Percentiles rank a stretch among this genome's conserved stretches.
Conservation (phyloP, 2,329 filamentous ascomycete species). For the Fusarium praegraminearum region DNA sequence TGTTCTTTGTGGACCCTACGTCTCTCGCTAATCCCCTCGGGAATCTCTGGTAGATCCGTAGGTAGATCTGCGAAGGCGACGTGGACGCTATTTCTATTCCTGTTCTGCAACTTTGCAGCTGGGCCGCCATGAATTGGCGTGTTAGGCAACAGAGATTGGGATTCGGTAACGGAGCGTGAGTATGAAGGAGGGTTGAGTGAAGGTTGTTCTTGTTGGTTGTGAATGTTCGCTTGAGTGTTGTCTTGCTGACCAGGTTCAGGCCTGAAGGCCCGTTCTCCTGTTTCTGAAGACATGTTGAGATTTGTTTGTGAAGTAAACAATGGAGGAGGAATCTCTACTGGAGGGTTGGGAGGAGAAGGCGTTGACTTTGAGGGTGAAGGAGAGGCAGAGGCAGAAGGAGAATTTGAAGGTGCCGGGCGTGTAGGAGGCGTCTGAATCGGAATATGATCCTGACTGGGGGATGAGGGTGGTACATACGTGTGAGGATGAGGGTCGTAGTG, state of each 20-base stretch:
- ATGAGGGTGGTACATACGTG: conserved; percentile 65
- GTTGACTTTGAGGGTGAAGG: conserved; percentile 27
- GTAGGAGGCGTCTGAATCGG: conserved; percentile 13
- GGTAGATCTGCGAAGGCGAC: conserved; percentile 51
- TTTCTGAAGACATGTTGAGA: conserved; percentile 30
- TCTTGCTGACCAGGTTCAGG: conserved; percentile 18
- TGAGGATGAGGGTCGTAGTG: conserved; percentile 59
- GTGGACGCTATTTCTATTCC: conserved; percentile 50
- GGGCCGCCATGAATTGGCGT: conserved; percentile 42
- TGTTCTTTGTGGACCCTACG: conserved; percentile 50
- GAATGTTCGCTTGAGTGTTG: conserved; percentile 5
- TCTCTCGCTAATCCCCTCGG: conserved; percentile 60
- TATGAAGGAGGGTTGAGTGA: conserved; percentile 29
- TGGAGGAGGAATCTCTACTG: conserved; percentile 32
- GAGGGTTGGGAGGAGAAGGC: conserved; percentile 27
- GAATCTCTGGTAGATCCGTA: conserved; percentile 62
- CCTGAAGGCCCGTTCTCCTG: conserved; percentile 2
- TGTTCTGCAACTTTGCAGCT: conserved; percentile 65
- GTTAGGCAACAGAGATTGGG: conserved; percentile 31
- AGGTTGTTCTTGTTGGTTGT: conserved; percentile 7
- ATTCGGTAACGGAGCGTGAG: conserved; percentile 20
- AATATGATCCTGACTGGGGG: conserved; percentile 24
- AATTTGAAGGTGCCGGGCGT: conserved; percentile 11
- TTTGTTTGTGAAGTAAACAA: conserved; percentile 16
- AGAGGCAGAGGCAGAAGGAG: conserved; percentile 13